Base-by-base conservation (phyloP, 768 basidiomycete genomes). In the Mycena vitilis region DNA sequence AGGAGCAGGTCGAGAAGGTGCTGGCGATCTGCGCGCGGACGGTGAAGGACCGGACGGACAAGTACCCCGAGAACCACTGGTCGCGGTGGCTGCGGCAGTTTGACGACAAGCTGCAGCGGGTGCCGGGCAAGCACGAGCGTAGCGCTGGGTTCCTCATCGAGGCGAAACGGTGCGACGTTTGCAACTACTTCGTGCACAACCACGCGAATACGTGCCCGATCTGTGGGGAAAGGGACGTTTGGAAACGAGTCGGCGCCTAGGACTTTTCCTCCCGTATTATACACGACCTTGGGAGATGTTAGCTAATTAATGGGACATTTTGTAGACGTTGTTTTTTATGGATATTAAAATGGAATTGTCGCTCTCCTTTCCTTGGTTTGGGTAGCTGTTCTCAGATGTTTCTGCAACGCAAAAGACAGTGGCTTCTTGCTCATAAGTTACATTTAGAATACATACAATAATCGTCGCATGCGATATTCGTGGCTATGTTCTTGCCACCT, bases 181-280 rank as follows among this genome's bases (percentile, higher is more conserved):
- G 65, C 65, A 22, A 11, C 3, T 66, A 66, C 44, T 66, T 66
- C 15, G 65, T 66, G 42, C 65, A 66, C 65, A 60, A 66, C 52
- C 65, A 59, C 52, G 20, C 42, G 34, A 42, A 42, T 25, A 60
- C 36, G 58, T 66, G 65, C 48, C 65, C 65, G 49, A 37, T 60
- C 25, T 66, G 65, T 18, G 65, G 65, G n/a, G 65, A 60, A 11
- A 52, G 60, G 52, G 59, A 53, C 51, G 58, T 52, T 16, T 66
- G 65, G 65, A 22, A 23, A 47, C 42, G 56, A 18, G 23, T n/a
- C n/a, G n/a, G n/a, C n/a, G n/a, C n/a, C n/a, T n/a, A n/a, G n/a
- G n/a, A n/a, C n/a, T n/a, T n/a, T n/a, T n/a, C n/a, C n/a, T n/a
- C n/a, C n/a, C n/a, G n/a, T n/a, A n/a, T n/a, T n/a, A n/a, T n/a